Evolutionary conservation across 768 basidiomycete species (phyloP), one percentile per base, ranked within the genome.

Genomic region (Asterophora parasitica): DNA sequence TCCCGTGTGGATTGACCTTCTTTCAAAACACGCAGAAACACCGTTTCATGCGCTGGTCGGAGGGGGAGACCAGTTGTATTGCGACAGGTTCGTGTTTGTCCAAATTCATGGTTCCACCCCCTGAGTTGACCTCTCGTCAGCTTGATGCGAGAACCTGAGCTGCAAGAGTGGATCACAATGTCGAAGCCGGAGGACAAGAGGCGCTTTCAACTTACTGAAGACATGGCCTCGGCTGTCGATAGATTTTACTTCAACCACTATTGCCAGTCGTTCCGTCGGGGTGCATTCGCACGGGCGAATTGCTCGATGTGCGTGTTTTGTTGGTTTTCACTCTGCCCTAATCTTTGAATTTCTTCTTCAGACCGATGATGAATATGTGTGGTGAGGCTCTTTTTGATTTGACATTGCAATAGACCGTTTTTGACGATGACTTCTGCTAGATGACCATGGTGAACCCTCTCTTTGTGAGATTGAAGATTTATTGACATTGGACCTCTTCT

Each of bases 41-140:
- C 93, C 95, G 0, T 92, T 92, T 61, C 95, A 99, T 59, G 81
- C 74, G n/a, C 74, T 98, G 30, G 84, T 96, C 5, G 95, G 95
- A 13, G 95, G 95, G 15, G 92, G 93, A 9, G 92, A 95, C 63
- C 93, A 95, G 62, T 73, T 96, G 13, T 96, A 92, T 58, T 91
- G 89, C 52, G 90, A 92, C 55, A 70, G 74, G 85, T 85, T 57
- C 36, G 81, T 59, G 19, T 15, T 26, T 51, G 44, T 48, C 23
- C 26, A 9, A 13, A 19, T 8, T 44, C 19, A 23, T 15, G 15
- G 27, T 10, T 44, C 48, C n/a, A 46, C 23, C 11, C 13, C 33
- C 13, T 19, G 23, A 16, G 13, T 8, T 31, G 30, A 13, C 9
- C 6, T 31, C 46, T 15, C 42, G 35, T 16, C 57, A 87, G 86